phyloP scores from a whole-genome alignment of 495 filamentous ascomycete genomes.

The Acidiella bohemica region DNA sequence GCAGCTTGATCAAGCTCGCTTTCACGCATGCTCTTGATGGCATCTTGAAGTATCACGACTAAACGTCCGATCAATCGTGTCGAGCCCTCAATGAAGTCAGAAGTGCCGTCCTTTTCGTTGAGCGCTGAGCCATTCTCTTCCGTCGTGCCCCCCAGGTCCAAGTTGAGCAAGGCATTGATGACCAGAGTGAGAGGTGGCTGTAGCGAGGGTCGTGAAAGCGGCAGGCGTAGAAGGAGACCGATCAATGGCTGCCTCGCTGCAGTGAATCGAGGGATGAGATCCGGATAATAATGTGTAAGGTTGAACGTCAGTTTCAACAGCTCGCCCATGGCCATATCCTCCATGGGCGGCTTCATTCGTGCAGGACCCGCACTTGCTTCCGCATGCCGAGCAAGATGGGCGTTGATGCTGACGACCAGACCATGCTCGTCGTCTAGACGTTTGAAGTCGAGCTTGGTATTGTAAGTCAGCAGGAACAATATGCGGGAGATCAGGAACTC shows the following conservation, averaged over 20 bases:
- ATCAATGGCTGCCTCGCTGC: slow-evolving; percentile 57
- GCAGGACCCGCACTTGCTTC: slow-evolving; percentile 6
- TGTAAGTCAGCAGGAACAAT: slow-evolving; percentile 75
- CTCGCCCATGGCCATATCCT: slow-evolving; percentile 68
- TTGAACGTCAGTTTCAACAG: slow-evolving; percentile 85
- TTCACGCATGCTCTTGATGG: slow-evolving; percentile 46
- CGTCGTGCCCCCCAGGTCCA: slow-evolving; percentile 44
- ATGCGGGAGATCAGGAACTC: slow-evolving; percentile 79
- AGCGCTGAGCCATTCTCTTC: slow-evolving; percentile 21
- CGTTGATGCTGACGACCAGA: slow-evolving; percentile 55
- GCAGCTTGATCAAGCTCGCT: slow-evolving; percentile 54
- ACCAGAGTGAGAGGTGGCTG: slow-evolving; percentile 49
- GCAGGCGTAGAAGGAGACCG: slow-evolving; percentile 48
- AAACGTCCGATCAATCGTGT: too few relatives aligned
- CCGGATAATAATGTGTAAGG: slow-evolving; percentile 55
- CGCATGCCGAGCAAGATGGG: slow-evolving; percentile 22
- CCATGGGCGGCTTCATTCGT: slow-evolving; percentile 41
- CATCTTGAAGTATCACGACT: slow-evolving; percentile 57
- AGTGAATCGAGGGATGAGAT: slow-evolving; percentile 46
- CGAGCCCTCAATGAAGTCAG: slow-evolving; percentile 48
- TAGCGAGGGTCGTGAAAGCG: slow-evolving; percentile 43
- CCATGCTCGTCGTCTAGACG: slow-evolving; percentile 54
- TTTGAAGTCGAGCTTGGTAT: slow-evolving; percentile 54
- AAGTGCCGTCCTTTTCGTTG: slow-evolving; percentile 54
- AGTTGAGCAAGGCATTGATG: slow-evolving; percentile 67